Conservation (phyloP, 306 rosid species). For the Chamaecrista fasciculata region DNA sequence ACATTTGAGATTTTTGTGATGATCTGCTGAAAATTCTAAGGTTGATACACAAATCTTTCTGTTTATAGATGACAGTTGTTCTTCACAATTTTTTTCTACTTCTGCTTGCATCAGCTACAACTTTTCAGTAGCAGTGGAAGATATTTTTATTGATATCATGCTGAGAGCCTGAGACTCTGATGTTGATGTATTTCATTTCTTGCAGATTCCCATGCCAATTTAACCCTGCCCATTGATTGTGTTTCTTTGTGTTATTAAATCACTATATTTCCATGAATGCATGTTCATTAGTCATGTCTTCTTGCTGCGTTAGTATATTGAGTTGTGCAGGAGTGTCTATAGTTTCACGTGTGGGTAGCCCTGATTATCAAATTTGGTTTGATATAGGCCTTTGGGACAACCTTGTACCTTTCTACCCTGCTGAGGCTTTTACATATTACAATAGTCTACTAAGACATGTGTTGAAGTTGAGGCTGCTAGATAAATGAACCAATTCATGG, state of each 20-base stretch:
- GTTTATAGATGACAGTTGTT: not conserved
- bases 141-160: not conserved
- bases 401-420: not conserved
- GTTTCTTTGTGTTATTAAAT: not conserved
- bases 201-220: not conserved
- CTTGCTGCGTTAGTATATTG: not conserved
- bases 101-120: not conserved
- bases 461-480: slow-evolving; percentile 19
- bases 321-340: not conserved
- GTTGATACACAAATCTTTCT: not conserved
- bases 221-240: not conserved
- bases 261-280: not conserved
- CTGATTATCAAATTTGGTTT: slow-evolving; percentile 8
- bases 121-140: not conserved
- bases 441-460: slow-evolving; percentile 9
- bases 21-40: slow-evolving; percentile 7
- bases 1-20: slow-evolving; percentile 23
- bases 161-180: not conserved
- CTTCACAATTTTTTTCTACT: not conserved
- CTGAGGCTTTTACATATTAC: slow-evolving; percentile 12
- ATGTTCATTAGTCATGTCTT: not conserved
- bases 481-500: slow-evolving; percentile 19
- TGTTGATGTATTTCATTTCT: slow-evolving; percentile 1
- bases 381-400: not conserved
- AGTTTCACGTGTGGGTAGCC: slow-evolving; percentile 1